phyloP scores from a whole-genome alignment of 768 basidiomycete species.

The Ramaria sp. region DNA sequence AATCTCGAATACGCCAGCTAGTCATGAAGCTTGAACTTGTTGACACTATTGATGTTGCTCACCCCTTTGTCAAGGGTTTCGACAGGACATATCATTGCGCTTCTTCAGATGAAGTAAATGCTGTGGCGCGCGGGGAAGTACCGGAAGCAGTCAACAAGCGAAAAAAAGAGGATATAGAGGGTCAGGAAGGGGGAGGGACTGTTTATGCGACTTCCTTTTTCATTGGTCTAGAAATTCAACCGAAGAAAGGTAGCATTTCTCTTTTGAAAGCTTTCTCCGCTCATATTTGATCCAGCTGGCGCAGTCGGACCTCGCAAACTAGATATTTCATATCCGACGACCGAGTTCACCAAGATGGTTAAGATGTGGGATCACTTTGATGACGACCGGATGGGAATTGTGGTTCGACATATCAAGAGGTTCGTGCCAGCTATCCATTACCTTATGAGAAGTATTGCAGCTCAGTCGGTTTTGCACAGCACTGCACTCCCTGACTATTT shows the following conservation, averaged over 20 bases:
- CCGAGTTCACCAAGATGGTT: slow-evolving; percentile 88
- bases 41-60: slow-evolving; percentile 82
- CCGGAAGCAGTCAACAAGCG: slow-evolving; percentile 61
- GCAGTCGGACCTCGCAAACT: slow-evolving; percentile 69
- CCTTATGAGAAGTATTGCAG: slow-evolving; percentile 5
- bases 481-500: slow-evolving; percentile 72
- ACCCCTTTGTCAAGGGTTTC: slow-evolving; percentile 93
- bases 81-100: slow-evolving; percentile 79
- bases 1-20: slow-evolving; percentile 89
- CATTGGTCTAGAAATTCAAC: slow-evolving; percentile 87
- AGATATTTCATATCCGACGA: slow-evolving; percentile 95
- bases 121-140: slow-evolving; percentile 81
- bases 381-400: slow-evolving; percentile 85
- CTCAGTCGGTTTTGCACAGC: slow-evolving; percentile 26
- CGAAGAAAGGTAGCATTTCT: slow-evolving; percentile 65
- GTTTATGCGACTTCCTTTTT: slow-evolving; percentile 97
- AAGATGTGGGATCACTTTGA: slow-evolving; percentile 96
- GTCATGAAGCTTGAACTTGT: slow-evolving; percentile 98
- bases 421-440: slow-evolving; percentile 22
- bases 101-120: slow-evolving; percentile 77
- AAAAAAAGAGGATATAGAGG: slow-evolving; percentile 69
- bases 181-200: slow-evolving; percentile 62
- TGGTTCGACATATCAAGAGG: slow-evolving; percentile 90
- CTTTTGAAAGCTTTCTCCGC: slow-evolving; percentile 1
- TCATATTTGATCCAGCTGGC: slow-evolving; percentile 22